Evolutionary conservation across 202 grass and related monocot species (phyloP).

Genomic region (Schoenoplectus tabernaemontani): DNA sequence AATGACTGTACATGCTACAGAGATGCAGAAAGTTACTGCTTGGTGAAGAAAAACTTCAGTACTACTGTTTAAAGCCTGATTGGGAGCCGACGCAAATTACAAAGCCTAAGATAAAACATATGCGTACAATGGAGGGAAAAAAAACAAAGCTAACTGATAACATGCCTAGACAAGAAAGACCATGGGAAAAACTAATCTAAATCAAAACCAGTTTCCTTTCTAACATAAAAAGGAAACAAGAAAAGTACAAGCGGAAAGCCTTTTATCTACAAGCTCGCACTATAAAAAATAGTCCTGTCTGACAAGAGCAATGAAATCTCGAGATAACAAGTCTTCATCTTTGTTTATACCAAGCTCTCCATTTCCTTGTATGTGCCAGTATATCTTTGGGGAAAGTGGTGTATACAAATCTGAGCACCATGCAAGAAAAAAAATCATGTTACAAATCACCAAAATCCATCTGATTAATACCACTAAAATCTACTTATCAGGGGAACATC

Average conservation of each 20-base stretch:
- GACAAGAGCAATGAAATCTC: slow-evolving; percentile 60
- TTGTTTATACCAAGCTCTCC: slow-evolving; percentile 49
- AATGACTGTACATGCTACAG: slow-evolving; percentile 4
- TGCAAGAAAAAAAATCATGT: background rate
- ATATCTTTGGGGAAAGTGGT: slow-evolving; percentile 78
- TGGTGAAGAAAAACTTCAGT: background rate
- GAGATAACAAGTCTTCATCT: slow-evolving; percentile 62
- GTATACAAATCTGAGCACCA: slow-evolving; percentile 55
- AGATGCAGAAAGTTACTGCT: no score
- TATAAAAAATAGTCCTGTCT: slow-evolving; percentile 93
- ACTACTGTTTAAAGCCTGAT: background rate
- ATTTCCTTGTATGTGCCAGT: slow-evolving; percentile 95
- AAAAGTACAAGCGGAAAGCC: background rate
- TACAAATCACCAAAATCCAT: background rate
- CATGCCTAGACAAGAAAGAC: background rate
- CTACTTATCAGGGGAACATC: background rate
- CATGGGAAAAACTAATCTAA: background rate
- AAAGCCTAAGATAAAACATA: background rate
- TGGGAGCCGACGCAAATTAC: background rate
- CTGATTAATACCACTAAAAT: background rate
- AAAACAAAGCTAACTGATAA: background rate
- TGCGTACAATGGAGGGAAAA: background rate
- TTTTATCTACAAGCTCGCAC: background rate
- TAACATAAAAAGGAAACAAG: background rate
- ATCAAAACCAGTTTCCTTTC: slow-evolving; percentile 20